phyloP scores from a whole-genome alignment of 2,329 filamentous ascomycete genomes.

The Diaporthe ilicicola region DNA sequence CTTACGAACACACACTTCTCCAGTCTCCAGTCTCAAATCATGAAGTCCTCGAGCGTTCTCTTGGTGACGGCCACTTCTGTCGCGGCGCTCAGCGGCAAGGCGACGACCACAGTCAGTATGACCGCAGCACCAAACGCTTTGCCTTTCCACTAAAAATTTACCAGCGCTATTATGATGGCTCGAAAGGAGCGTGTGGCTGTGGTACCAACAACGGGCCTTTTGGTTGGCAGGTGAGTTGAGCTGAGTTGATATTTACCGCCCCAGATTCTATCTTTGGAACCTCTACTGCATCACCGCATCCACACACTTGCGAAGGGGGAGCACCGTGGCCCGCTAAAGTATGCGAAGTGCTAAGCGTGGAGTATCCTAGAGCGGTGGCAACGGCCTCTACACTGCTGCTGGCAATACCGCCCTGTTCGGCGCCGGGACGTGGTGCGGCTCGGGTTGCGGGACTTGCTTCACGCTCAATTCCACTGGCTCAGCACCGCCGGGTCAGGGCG shows the following conservation, averaged over 20 bases:
- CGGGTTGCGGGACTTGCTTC: constrained; percentile 42
- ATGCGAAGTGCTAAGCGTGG: neutral
- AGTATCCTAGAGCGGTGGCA: neutral
- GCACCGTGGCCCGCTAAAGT: too few relatives aligned
- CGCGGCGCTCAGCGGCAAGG: constrained; percentile 29
- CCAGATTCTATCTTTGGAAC: neutral
- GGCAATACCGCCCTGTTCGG: constrained; percentile 39
- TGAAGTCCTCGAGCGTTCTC: constrained; percentile 15
- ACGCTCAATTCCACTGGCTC: constrained; percentile 41
- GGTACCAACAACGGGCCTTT: constrained; percentile 5
- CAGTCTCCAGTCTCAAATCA: neutral
- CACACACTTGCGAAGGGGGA: too few relatives aligned
- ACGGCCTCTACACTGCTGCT: constrained; percentile 39
- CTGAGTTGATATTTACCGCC: neutral
- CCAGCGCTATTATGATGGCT: constrained; percentile 31
- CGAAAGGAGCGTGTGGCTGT: constrained; percentile 29
- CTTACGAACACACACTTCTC: neutral
- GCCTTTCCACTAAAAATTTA: neutral
- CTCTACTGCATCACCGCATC: neutral
- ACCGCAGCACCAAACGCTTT: neutral
- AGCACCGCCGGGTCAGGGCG: constrained; percentile 8
- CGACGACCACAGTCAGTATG: constrained; percentile 26
- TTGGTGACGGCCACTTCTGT: constrained; percentile 12
- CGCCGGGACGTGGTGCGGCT: constrained; percentile 39
- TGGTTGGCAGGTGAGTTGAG: constrained; percentile 24